A percentile compares a stretch with the other conserved stretches of the same genome.
Evolutionary conservation across 805 yeast species (phyloP).

Genomic region (Candida vartiovaarae): DNA sequence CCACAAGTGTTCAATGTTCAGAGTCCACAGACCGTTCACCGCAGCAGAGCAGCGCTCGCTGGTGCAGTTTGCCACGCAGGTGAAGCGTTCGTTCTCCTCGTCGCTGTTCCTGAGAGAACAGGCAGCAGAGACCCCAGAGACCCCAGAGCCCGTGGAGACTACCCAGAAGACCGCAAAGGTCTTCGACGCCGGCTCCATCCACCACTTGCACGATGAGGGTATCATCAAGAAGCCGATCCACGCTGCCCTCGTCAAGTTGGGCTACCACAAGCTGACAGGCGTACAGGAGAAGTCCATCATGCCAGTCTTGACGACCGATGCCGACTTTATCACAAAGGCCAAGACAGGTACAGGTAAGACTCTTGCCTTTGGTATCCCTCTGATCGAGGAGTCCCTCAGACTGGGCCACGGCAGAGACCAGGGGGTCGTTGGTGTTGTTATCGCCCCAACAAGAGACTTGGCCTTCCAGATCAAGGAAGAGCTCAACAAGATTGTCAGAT

Average conservation of each 20-base stretch:
- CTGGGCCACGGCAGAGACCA: constrained; percentile 21
- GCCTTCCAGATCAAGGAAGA: constrained; percentile 77
- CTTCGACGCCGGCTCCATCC: constrained; percentile 12
- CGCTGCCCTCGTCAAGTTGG: constrained; percentile 33
- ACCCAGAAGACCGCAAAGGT: not conserved
- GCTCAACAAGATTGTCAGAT: constrained; percentile 39
- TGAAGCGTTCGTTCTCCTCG: constrained; percentile 2
- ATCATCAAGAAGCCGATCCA: constrained; percentile 24
- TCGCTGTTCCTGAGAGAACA: not conserved
- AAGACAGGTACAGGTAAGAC: constrained; percentile 97
- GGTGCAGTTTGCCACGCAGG: constrained; percentile 5
- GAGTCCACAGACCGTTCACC: not conserved
- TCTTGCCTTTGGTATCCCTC: constrained; percentile 78
- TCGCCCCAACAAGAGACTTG: constrained; percentile 88
- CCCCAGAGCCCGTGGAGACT: not conserved
- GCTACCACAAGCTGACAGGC: constrained; percentile 51
- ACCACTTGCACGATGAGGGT: constrained; percentile 23
- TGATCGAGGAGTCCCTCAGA: constrained; percentile 49
- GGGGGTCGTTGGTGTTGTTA: constrained; percentile 53
- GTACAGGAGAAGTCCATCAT: constrained; percentile 61
- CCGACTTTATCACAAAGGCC: constrained; percentile 79
- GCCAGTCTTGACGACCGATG: constrained; percentile 44
- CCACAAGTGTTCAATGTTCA: not conserved
- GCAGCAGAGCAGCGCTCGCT: constrained; percentile 4
- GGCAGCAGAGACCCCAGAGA: not conserved